Conservation (phyloP, 371 early-diverging fungal species). For the Mucor circinelloides region DNA sequence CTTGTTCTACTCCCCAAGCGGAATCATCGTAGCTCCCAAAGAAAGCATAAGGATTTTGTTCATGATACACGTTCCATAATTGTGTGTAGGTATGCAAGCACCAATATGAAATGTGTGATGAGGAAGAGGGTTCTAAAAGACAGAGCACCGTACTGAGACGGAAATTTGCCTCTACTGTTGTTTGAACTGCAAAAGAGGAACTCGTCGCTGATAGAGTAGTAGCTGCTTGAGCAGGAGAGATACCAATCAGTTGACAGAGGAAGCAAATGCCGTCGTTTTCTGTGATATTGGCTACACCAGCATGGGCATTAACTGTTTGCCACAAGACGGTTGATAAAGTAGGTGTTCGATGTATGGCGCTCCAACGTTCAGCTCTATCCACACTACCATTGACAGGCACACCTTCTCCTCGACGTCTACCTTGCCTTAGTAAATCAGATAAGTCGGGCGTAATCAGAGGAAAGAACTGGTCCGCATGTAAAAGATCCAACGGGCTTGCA, state of each 20-base stretch:
- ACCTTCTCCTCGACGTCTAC: background rate
- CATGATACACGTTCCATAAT: slow-evolving; percentile 12
- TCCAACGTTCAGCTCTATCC: slow-evolving; percentile 17
- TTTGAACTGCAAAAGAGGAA: background rate
- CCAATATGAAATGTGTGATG: background rate
- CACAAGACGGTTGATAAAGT: slow-evolving; percentile 12
- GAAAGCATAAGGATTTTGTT: background rate
- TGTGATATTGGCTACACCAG: background rate
- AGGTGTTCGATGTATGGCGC: slow-evolving; percentile 9
- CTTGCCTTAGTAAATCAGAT: slow-evolving; percentile 6
- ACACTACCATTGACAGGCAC: slow-evolving; percentile 4
- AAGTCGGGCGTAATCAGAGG: slow-evolving; percentile 9
- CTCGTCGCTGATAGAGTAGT: background rate
- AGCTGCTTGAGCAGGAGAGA: background rate
- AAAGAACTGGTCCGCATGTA: background rate
- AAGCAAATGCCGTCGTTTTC: background rate
- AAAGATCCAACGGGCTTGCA: background rate
- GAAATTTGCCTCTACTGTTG: background rate
- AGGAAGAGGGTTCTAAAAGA: background rate
- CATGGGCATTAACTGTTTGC: slow-evolving; percentile 17
- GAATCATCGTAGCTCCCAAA: background rate
- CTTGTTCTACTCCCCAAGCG: background rate
- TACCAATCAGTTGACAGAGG: slow-evolving; percentile 4
- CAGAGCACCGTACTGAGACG: slow-evolving; percentile 12
- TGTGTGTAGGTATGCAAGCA: slow-evolving; percentile 17